A percentile compares a stretch with the other conserved stretches of the same genome.
phyloP scores from a whole-genome alignment of 2,329 filamentous ascomycete genomes.

The Lizonia empirigonia region DNA sequence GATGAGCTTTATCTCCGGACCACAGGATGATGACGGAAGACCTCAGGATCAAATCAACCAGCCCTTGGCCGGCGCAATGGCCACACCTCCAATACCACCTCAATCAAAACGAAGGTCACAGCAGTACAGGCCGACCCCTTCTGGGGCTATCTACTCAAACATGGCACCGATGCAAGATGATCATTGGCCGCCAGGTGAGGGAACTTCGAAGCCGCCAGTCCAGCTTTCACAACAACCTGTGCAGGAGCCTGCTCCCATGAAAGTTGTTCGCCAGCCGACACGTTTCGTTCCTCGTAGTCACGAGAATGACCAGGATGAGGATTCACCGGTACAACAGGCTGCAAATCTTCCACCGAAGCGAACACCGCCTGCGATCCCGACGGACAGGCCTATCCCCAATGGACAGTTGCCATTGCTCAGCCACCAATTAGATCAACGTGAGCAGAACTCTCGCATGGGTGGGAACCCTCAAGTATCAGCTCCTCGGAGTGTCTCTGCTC shows the following conservation, averaged over 20 bases:
- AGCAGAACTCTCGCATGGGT: conserved; percentile 21
- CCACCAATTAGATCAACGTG: background rate
- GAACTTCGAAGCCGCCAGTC: conserved; percentile 1
- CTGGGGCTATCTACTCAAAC: conserved; percentile 19
- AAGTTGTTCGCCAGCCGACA: conserved; percentile 10
- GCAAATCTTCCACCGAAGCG: background rate
- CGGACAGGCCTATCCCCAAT: background rate
- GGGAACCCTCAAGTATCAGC: conserved; percentile 9
- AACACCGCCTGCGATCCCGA: background rate
- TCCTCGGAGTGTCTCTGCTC: conserved; percentile 18
- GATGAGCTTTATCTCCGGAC: conserved; percentile 47
- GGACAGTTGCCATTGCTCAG: background rate
- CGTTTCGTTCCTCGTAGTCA: conserved; percentile 7
- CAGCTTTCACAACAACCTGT: conserved; percentile 2
- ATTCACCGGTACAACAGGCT: background rate
- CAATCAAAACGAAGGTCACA: conserved; percentile 19
- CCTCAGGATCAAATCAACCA: conserved; percentile 47
- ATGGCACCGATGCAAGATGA: conserved; percentile 11
- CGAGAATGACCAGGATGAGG: background rate
- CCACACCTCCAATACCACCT: conserved; percentile 9
- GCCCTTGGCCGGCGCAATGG: conserved; percentile 9
- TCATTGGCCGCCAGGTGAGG: conserved; percentile 12
- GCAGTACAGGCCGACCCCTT: conserved; percentile 5
- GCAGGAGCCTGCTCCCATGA: conserved; percentile 7
- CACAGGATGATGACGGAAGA: conserved; percentile 41